Evolutionary conservation across 768 basidiomycete genomes (phyloP), one percentile per base, ranked within the genome.

Genomic region (Tylopilus sp.): DNA sequence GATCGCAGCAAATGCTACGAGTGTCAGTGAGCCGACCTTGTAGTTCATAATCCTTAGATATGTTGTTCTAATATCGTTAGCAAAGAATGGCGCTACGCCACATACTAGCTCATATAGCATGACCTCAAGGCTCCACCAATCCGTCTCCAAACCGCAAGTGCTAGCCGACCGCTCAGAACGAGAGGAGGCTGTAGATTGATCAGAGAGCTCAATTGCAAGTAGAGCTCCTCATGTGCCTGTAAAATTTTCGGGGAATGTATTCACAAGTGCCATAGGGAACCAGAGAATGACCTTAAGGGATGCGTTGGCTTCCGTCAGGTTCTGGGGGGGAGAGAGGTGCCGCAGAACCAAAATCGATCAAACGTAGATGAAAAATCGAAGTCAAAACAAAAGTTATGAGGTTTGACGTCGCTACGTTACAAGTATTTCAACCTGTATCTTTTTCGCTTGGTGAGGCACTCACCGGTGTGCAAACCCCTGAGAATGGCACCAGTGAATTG

Each of bases 201-300:
- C 82, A 1, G 83, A 79, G 74, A 91, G 79, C 65, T 92, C 89
- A 17, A 89, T 73, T 0, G 85, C 88, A 4, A 93, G 81, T 12
- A 92, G 72, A 14, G 89, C 91, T 86, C 84, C 66, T 98, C 92
- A 38, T 91, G 90, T 3, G 84, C 84, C 54, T 81, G 78, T 13
- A 98, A 74, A 29, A 98, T 86, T 68, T 98, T 94, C 0, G 96
- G 96, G 2, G 96, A 92, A 98, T 94, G 67, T 98, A 97, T 70
- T 97, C 96, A 52, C 93, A 92, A 0, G 93, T 96, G 3, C 93
- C 94, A 56, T 89, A 91, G 0, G 92, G 90, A 4, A 93, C 83
- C 0, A 86, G 74, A 63, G 92, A 94, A 58, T 86, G 75, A 21
- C 74, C 75, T 59, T 79, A 79, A 0, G 85, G 79, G 8, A 92